Evolutionary conservation across 768 basidiomycete species (phyloP).

Genomic region (Coprinopsis marcescibilis): DNA sequence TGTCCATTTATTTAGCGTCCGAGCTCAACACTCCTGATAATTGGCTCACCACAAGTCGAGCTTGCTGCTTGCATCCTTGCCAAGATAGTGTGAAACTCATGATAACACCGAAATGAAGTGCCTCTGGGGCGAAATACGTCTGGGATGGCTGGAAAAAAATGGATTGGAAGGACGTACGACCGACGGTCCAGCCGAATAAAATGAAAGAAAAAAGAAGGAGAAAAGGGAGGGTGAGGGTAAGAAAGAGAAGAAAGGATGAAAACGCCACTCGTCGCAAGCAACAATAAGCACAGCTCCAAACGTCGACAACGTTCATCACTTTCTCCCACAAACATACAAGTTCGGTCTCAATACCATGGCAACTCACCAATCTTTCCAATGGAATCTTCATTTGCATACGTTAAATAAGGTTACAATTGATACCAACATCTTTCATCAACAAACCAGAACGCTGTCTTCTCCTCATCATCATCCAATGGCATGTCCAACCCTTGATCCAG

Average conservation of each 20-base stretch:
- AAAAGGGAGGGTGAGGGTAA: constrained; percentile 14
- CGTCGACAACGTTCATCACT: neutral
- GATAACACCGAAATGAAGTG: constrained; percentile 22
- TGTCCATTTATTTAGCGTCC: constrained; percentile 18
- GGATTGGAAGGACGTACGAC: constrained; percentile 9
- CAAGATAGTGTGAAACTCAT: constrained; percentile 19
- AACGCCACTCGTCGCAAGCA: neutral
- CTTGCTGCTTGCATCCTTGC: too few relatives aligned
- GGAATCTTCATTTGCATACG: constrained; percentile 9
- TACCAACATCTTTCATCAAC: constrained; percentile 61
- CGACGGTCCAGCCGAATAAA: constrained; percentile 11
- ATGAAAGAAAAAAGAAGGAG: constrained; percentile 19
- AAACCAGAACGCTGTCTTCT: constrained; percentile 50
- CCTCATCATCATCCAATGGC: constrained; percentile 49
- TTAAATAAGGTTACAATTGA: constrained; percentile 35
- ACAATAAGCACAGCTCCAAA: too few relatives aligned
- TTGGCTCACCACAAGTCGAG: constrained; percentile 6
- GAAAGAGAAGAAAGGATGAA: constrained; percentile 13
- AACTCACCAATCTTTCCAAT: neutral
- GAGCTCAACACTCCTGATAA: neutral
- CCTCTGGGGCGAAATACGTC: constrained; percentile 39
- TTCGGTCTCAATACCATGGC: neutral
- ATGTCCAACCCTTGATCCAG: neutral
- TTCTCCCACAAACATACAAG: neutral
- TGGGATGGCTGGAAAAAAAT: constrained; percentile 10